phyloP scores from a whole-genome alignment of 1,284 basidiomycete species.

The Hemileia vastatrix region DNA sequence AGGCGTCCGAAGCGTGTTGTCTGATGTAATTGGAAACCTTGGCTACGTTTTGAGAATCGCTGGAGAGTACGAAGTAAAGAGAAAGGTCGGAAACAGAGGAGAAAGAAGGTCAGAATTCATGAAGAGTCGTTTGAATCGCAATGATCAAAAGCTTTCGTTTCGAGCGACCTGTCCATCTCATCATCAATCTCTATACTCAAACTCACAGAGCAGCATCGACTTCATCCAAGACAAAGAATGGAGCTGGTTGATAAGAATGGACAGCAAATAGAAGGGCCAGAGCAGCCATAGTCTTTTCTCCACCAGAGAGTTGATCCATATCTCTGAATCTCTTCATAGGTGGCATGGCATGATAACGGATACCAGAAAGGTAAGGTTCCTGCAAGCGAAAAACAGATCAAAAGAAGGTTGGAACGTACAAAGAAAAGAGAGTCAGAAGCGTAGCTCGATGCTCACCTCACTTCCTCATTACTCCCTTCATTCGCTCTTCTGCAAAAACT shows the following conservation, averaged over 20 bases:
- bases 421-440: not conserved
- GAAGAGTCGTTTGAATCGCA: too few species aligned
- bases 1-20: constrained; percentile 62
- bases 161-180: too few species aligned
- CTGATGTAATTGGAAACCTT: constrained; percentile 85
- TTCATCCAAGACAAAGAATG: constrained; percentile 97
- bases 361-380: constrained; percentile 89
- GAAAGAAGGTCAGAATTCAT: not conserved
- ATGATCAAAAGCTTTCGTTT: too few species aligned
- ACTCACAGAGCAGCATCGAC: constrained; percentile 91
- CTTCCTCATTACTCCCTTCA: not conserved
- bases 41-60: constrained; percentile 90
- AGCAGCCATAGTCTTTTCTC: constrained; percentile 96
- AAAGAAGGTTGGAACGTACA: too few species aligned
- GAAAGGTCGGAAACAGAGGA: not conserved
- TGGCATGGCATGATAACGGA: constrained; percentile 98
- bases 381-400: constrained; percentile 40
- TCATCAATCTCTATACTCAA: not conserved
- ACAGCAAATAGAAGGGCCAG: constrained; percentile 90
- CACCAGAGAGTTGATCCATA: constrained; percentile 95
- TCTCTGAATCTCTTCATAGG: constrained; percentile 98
- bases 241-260: constrained; percentile 91
- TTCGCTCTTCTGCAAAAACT: constrained; percentile 34
- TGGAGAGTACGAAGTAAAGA: not conserved
- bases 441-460: too few species aligned